Percentiles rank a stretch among this genome's conserved stretches.
Conservation (phyloP, 371 early-diverging fungal genomes). For the Mucor irregularis region DNA sequence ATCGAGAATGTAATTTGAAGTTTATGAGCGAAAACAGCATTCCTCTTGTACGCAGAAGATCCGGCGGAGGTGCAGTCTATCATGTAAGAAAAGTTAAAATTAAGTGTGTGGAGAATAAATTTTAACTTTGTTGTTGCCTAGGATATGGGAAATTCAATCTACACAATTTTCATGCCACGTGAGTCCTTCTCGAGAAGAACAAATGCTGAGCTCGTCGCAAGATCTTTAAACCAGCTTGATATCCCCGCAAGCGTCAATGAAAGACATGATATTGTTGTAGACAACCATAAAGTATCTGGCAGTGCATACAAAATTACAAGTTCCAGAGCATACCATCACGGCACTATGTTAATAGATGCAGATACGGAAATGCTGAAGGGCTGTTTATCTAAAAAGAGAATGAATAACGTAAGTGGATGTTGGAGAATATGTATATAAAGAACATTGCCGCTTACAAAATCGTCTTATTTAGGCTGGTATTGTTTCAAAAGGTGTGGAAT, state of each 20-base stretch:
- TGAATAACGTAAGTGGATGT: constrained; percentile 22
- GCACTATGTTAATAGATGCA: constrained; percentile 95
- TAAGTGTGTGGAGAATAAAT: not conserved
- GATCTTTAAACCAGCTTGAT: constrained; percentile 76
- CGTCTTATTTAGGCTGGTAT: constrained; percentile 45
- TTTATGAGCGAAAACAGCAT: constrained; percentile 67
- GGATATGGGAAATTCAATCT: constrained; percentile 96
- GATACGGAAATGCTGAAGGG: constrained; percentile 70
- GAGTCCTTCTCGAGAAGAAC: constrained; percentile 73
- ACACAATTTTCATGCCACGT: constrained; percentile 92
- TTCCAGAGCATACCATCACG: constrained; percentile 91
- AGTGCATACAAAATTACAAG: constrained; percentile 92
- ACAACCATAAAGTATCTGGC: constrained; percentile 85
- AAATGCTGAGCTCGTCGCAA: constrained; percentile 79
- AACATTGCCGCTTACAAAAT: not conserved
- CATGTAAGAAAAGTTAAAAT: constrained; percentile 64
- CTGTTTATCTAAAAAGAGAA: constrained; percentile 41
- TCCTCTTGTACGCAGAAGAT: constrained; percentile 84
- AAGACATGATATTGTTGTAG: constrained; percentile 88
- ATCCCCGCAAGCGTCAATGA: constrained; percentile 87
- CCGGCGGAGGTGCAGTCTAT: constrained; percentile 97
- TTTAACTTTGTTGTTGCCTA: constrained; percentile 18
- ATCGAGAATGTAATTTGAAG: constrained; percentile 85
- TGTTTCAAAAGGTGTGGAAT: constrained; percentile 84
- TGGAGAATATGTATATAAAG: not conserved